Conservation (phyloP, 257 asterid genomes). For the Capsicum rhomboideum region DNA sequence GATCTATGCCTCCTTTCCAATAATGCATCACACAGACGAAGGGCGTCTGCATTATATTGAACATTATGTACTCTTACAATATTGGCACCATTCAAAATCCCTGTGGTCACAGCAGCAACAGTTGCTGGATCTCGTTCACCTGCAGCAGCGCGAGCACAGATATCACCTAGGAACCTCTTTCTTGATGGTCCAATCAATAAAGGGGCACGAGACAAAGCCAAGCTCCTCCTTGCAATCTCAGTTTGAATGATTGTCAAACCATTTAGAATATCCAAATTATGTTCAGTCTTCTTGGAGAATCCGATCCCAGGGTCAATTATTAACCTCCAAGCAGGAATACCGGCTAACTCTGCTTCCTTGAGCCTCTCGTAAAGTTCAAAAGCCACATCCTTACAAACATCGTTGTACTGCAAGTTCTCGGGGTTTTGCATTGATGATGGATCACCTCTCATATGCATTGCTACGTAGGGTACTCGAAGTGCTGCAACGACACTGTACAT, state of each 20-base stretch:
- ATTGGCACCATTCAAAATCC: conserved; percentile 71
- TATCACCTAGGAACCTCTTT: conserved; percentile 82
- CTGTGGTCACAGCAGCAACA: conserved; percentile 57
- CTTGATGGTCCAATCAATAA: conserved; percentile 76
- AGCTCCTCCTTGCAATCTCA: conserved; percentile 56
- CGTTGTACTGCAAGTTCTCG: conserved; percentile 43
- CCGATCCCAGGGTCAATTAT: conserved; percentile 87
- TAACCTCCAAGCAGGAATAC: conserved; percentile 95
- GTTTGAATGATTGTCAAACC: conserved; percentile 41
- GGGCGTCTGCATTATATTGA: conserved; percentile 61
- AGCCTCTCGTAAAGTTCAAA: conserved; percentile 38
- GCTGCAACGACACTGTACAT: conserved; percentile 51
- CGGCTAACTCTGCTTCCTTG: conserved; percentile 67
- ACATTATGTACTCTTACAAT: conserved; percentile 86
- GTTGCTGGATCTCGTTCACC: conserved; percentile 74
- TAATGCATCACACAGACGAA: conserved; percentile 75
- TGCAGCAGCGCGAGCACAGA: conserved; percentile 45
- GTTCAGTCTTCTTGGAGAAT: conserved; percentile 74
- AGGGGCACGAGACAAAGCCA: conserved; percentile 65
- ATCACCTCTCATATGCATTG: conserved; percentile 93
- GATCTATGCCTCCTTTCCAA: conserved; percentile 29
- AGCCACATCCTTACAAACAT: conserved; percentile 65
- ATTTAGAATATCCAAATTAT: conserved; percentile 56
- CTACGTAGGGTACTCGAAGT: conserved; percentile 58
- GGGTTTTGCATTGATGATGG: conserved; percentile 77